Evolutionary conservation across 2,329 filamentous ascomycete genomes (phyloP).

Genomic region (Bipolaris bicolor): DNA sequence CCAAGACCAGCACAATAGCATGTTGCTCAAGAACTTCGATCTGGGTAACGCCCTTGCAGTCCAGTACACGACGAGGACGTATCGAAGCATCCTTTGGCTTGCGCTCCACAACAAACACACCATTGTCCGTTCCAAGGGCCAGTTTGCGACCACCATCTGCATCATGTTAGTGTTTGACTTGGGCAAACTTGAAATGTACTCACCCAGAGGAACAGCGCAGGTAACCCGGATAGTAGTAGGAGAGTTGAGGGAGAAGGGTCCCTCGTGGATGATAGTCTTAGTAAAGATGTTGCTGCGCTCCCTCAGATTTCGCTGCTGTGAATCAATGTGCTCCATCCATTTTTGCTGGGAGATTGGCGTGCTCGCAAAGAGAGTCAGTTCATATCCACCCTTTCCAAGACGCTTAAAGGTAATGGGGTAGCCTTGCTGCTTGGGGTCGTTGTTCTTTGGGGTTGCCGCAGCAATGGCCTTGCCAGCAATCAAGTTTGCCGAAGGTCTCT

Average conservation of each 20-base stretch:
- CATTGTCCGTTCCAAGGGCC: slow-evolving; percentile 91
- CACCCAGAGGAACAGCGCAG: slow-evolving; percentile 89
- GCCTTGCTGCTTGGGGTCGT: slow-evolving; percentile 67
- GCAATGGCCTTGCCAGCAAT: slow-evolving; percentile 58
- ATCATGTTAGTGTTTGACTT: slow-evolving; percentile 29
- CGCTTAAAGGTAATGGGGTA: slow-evolving; percentile 97
- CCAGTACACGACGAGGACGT: slow-evolving; percentile 81
- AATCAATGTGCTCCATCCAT: slow-evolving; percentile 95
- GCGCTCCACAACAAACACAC: slow-evolving; percentile 89
- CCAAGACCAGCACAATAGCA: slow-evolving; percentile 84
- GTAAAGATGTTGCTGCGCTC: slow-evolving; percentile 75
- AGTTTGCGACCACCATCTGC: slow-evolving; percentile 92
- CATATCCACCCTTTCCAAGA: slow-evolving; percentile 93
- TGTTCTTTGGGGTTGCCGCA: slow-evolving; percentile 47
- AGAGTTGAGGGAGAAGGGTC: slow-evolving; percentile 75
- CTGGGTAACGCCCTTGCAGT: slow-evolving; percentile 86
- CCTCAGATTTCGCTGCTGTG: slow-evolving; percentile 84
- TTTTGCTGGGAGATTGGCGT: slow-evolving; percentile 89
- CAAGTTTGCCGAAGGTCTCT: slow-evolving; percentile 86
- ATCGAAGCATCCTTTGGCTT: slow-evolving; percentile 79
- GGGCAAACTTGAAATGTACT: slow-evolving; percentile 40
- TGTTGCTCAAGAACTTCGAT: slow-evolving; percentile 97
- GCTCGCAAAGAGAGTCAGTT: slow-evolving; percentile 84
- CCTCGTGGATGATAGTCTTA: slow-evolving; percentile 74
- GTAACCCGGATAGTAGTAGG: slow-evolving; percentile 80